Evolutionary conservation across 495 filamentous ascomycete species (phyloP).

Genomic region (Penicillium canescens): DNA sequence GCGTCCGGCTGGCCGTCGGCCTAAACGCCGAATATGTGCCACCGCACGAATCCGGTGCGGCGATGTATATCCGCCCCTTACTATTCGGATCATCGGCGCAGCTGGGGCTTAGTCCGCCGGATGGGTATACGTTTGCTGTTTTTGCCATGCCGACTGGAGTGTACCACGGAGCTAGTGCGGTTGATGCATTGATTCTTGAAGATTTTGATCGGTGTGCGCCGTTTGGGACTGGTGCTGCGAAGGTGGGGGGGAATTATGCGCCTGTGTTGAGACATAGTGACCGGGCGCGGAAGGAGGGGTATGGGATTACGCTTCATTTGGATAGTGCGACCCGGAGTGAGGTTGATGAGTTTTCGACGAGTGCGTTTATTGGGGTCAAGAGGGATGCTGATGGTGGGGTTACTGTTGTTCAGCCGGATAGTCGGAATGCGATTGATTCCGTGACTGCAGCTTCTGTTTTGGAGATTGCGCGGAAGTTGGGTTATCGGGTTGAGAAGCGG

Average conservation of each 20-base stretch:
- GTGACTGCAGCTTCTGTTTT: constrained; percentile 73
- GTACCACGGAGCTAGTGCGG: constrained; percentile 82
- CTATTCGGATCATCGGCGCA: constrained; percentile 84
- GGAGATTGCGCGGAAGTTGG: constrained; percentile 64
- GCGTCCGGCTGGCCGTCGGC: constrained; percentile 75
- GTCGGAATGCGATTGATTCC: constrained; percentile 77
- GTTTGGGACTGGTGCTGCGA: constrained; percentile 52
- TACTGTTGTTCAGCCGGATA: constrained; percentile 77
- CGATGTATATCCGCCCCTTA: constrained; percentile 86
- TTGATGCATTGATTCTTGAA: constrained; percentile 74
- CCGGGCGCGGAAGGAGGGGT: constrained; percentile 68
- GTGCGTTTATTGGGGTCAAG: constrained; percentile 76
- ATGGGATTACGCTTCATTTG: constrained; percentile 83
- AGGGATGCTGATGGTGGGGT: constrained; percentile 49
- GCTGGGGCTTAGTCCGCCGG: constrained; percentile 75
- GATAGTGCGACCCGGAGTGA: constrained; percentile 77
- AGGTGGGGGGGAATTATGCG: constrained; percentile 64
- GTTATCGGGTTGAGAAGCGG: constrained; percentile 66
- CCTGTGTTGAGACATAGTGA: constrained; percentile 78
- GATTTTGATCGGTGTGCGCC: constrained; percentile 61
- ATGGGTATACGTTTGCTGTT: constrained; percentile 86
- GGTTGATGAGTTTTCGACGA: constrained; percentile 89
- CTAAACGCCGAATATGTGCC: constrained; percentile 88
- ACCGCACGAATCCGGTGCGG: constrained; percentile 77
- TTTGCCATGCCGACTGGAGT: constrained; percentile 85